A percentile compares a stretch with the other conserved stretches of the same genome.
These are phyloP conservation scores for Kickxella alabastrina DNA, from an alignment of 192 early-diverging fungal genomes.

Conservation along the genomic window DNA sequence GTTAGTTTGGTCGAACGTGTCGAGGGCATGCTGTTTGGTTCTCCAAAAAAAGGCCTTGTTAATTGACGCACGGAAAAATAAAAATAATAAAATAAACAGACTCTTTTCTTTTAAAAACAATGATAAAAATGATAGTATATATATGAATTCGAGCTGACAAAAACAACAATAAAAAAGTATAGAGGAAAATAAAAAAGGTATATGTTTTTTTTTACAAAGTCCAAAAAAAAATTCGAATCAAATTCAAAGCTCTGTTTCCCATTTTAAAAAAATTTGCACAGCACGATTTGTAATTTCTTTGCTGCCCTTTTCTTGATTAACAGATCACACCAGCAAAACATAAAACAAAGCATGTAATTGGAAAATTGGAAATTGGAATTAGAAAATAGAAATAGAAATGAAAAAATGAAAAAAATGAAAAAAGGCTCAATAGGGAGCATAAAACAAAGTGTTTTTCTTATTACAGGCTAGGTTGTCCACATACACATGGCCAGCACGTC, in stretches of 20 bases:
- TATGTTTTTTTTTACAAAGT: too few relatives aligned
- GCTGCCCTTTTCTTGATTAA: too few relatives aligned
- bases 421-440: constrained; percentile 5
- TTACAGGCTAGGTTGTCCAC: constrained; percentile 15
- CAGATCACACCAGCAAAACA: too few relatives aligned
- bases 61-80: not conserved
- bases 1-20: too few relatives aligned
- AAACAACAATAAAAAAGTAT: too few relatives aligned
- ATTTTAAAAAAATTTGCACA: not conserved
- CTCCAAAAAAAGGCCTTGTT: too few relatives aligned
- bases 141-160: too few relatives aligned
- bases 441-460: constrained; percentile 25
- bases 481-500: constrained; percentile 20
- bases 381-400: constrained; percentile 4
- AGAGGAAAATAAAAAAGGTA: too few relatives aligned
- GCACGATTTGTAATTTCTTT: too few relatives aligned
- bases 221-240: too few relatives aligned
- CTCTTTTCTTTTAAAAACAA: not conserved
- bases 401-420: not conserved
- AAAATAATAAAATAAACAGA: not conserved
- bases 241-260: too few relatives aligned
- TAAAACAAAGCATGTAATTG: not conserved
- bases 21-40: too few relatives aligned
- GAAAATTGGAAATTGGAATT: not conserved
- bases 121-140: not conserved